phyloP scores from a whole-genome alignment of 129 eudicot species.

The Chrysanthemum lavandulifolium region DNA sequence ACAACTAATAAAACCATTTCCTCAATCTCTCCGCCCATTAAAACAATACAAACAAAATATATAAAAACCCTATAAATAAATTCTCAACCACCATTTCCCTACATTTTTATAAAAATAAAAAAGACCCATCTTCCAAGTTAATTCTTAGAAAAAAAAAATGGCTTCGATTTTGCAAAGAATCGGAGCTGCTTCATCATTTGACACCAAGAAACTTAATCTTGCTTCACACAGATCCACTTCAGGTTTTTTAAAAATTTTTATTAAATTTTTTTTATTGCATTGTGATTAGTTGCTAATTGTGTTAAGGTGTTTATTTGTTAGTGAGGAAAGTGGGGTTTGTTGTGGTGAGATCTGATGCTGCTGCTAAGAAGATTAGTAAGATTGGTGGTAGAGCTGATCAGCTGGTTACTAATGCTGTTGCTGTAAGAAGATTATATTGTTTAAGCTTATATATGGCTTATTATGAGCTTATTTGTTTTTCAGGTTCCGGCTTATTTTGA shows the following conservation, averaged over 20 bases:
- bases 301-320: slow-evolving; percentile 13
- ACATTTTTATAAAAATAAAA: too few relatives aligned
- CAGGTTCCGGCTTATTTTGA: too few relatives aligned
- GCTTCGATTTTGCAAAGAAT: slow-evolving; percentile 49
- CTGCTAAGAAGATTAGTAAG: slow-evolving; percentile 19
- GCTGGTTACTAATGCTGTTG: slow-evolving; percentile 64
- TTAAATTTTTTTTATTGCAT: too few relatives aligned
- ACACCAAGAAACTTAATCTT: slow-evolving; percentile 21
- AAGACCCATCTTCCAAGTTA: neutral
- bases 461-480: too few relatives aligned
- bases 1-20: neutral
- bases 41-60: neutral
- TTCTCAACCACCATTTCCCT: too few relatives aligned
- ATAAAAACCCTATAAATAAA: neutral
- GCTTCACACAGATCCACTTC: slow-evolving; percentile 21
- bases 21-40: too few relatives aligned
- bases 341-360: slow-evolving; percentile 48
- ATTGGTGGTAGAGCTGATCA: slow-evolving; percentile 38
- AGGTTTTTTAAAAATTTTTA: slow-evolving; percentile 13
- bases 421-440: slow-evolving; percentile 34
- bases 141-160: slow-evolving; percentile 24
- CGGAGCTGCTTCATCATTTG: slow-evolving; percentile 37
- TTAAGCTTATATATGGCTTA: too few relatives aligned
- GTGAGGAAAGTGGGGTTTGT: slow-evolving; percentile 46
- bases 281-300: too few relatives aligned